These are phyloP conservation scores for Narthecium ossifragum DNA, from an alignment of 106 monocot species.

Conservation along the genomic window DNA sequence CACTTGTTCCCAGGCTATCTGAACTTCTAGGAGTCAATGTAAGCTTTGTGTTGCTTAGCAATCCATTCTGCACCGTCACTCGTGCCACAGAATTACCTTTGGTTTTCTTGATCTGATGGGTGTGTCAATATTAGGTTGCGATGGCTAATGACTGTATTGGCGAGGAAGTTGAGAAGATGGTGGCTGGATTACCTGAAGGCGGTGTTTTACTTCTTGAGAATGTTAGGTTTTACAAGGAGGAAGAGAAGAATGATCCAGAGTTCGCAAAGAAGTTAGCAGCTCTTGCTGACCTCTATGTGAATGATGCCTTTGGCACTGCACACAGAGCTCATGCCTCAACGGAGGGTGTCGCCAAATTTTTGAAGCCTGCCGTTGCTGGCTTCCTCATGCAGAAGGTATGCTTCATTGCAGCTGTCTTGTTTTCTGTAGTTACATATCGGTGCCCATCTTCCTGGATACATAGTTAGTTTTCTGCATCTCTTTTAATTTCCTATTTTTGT, in stretches of 20 bases:
- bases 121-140: conserved; percentile 26
- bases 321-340: conserved; percentile 87
- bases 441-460: no score
- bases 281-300: conserved; percentile 90
- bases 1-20: conserved; percentile 75
- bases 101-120: background rate
- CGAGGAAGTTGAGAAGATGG: conserved; percentile 71
- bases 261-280: conserved; percentile 86
- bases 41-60: background rate
- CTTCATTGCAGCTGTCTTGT: background rate
- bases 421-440: no score
- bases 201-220: conserved; percentile 90
- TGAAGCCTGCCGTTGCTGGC: conserved; percentile 70
- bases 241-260: conserved; percentile 96
- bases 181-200: conserved; percentile 61
- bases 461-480: no score
- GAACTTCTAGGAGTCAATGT: conserved; percentile 70
- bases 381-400: conserved; percentile 77
- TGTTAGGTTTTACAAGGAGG: conserved; percentile 90
- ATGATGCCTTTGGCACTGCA: conserved; percentile 90
- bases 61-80: background rate
- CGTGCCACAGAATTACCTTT: background rate
- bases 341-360: conserved; percentile 66
- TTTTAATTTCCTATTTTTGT: no score
- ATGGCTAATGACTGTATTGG: conserved; percentile 82